Evolutionary conservation across 176 grass and related monocot genomes (phyloP), one percentile per base, ranked within the genome.

Genomic region (Saccharum officinarum): DNA sequence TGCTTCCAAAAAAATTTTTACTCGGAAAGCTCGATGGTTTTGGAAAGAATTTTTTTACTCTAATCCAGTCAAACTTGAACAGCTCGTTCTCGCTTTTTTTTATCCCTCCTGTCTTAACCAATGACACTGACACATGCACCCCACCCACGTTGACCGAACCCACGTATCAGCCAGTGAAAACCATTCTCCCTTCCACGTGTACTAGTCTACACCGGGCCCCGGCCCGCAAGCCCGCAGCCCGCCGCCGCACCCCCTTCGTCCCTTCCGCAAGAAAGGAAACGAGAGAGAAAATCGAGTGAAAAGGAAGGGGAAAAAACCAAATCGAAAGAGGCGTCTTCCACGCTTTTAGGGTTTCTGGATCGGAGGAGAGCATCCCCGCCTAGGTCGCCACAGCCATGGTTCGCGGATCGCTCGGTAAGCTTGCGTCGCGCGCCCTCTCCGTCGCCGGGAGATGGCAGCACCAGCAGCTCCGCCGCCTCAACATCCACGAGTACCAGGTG

Each of bases 401-500:
- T 89, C 86, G 92, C 71, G 84, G 86, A 89, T 99, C 97, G 79
- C 68, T 99, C 1, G 90, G 90, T 31, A 95, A 80, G 81, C 71
- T 97, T 33, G 71, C 88, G 3, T 85, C 87, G 13, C 89, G 88
- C 41, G 86, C 92, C 91, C 82, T 97, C 86, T 86, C 91, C 49
- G 23, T 99, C 75, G 94, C 94, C 79, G 94, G 94, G 23, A 94
- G 77, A 88, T 99, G 97, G 97, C 97, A 97, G 71, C 90, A 94
- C 25, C 97, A 97, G 88, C 97, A 99, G 84, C 84, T 99, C 67
- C 97, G 97, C 87, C 97, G 94, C 84, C 97, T 99, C 90, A 99
- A 99, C 86, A 94, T 99, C 90, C 97, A 99, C 81, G 97, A 99
- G 86, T 99, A 99, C 84, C 97, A 99, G 93, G 97, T 99, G 67